Conservation (phyloP, 805 yeast genomes). For the Saccharomycopsis sp. region DNA sequence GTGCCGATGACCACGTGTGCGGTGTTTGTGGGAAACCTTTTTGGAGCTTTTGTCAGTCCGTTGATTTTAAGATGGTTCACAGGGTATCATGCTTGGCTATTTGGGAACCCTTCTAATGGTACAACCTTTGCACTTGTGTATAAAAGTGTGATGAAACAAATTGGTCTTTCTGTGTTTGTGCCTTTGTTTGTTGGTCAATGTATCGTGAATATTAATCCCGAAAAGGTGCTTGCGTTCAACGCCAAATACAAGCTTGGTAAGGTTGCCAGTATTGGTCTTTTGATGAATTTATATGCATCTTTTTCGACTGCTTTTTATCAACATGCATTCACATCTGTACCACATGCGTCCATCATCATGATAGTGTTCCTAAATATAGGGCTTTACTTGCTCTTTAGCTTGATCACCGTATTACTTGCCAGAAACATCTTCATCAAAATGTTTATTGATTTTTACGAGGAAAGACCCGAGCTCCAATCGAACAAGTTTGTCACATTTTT, state of each 20-base stretch:
- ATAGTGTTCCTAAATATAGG: slow-evolving; percentile 80
- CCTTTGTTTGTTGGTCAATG: slow-evolving; percentile 89
- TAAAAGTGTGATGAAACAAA: slow-evolving; percentile 75
- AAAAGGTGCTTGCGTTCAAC: slow-evolving; percentile 53
- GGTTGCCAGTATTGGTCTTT: slow-evolving; percentile 73
- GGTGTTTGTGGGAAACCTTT: slow-evolving; percentile 74
- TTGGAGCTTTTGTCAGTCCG: slow-evolving; percentile 87
- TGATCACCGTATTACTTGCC: slow-evolving; percentile 50
- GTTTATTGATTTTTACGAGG: background rate
- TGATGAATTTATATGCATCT: slow-evolving; percentile 70
- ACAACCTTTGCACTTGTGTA: slow-evolving; percentile 52
- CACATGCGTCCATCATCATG: slow-evolving; percentile 64
- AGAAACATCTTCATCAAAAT: slow-evolving; percentile 29
- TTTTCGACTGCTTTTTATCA: slow-evolving; percentile 86
- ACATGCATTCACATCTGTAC: slow-evolving; percentile 64
- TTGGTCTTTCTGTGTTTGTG: slow-evolving; percentile 76
- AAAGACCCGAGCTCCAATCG: background rate
- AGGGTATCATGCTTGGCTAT: slow-evolving; percentile 49
- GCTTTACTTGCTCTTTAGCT: slow-evolving; percentile 69
- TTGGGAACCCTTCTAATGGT: slow-evolving; percentile 73
- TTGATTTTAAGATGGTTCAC: slow-evolving; percentile 71
- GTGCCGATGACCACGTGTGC: slow-evolving; percentile 73
- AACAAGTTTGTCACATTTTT: background rate
- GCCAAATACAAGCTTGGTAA: slow-evolving; percentile 56
- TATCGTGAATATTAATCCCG: slow-evolving; percentile 62